These are phyloP conservation scores for Flueggea neowawraea DNA, from an alignment of 441 rosid genomes.

Conservation along the genomic window DNA sequence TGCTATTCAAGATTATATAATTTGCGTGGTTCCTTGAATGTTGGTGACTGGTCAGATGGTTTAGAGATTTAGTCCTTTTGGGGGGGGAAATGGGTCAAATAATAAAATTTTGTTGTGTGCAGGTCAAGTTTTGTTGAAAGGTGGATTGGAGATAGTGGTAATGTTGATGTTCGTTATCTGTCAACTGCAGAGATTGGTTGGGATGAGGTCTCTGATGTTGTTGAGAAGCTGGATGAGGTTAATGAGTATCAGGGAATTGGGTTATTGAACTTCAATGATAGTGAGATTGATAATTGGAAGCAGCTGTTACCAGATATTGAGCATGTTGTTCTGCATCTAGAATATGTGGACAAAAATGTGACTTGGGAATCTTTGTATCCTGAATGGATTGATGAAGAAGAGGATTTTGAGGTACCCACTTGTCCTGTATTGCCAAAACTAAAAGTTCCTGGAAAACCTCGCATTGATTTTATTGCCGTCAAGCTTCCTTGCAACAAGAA, in stretches of 20 bases:
- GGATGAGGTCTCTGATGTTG: conserved; percentile 50
- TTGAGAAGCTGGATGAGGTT: conserved; percentile 45
- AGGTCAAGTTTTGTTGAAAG: conserved; percentile 45
- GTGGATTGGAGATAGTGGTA: conserved; percentile 41
- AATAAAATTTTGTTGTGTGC: conserved; percentile 15
- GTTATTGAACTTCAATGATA: conserved; percentile 59
- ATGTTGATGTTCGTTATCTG: conserved; percentile 48
- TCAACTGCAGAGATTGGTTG: conserved; percentile 52
- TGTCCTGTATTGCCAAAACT: conserved; percentile 71
- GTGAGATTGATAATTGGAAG: conserved; percentile 58
- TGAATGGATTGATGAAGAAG: conserved; percentile 95
- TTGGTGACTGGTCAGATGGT: not conserved
- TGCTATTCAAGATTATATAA: too few relatives aligned
- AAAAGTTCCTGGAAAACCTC: conserved; percentile 66
- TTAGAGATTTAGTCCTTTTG: not conserved
- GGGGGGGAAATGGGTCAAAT: too few relatives aligned
- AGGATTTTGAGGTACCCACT: conserved; percentile 72
- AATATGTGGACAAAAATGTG: conserved; percentile 30
- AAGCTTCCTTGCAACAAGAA: conserved; percentile 75
- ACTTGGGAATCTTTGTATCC: conserved; percentile 87
- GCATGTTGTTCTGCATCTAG: conserved; percentile 53
- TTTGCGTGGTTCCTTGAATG: too few relatives aligned
- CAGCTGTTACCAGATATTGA: conserved; percentile 52
- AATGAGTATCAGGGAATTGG: conserved; percentile 64
- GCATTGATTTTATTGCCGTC: conserved; percentile 63